Evolutionary conservation across 208 protist genomes (phyloP).

Genomic region (Wallacemonas sp.): DNA sequence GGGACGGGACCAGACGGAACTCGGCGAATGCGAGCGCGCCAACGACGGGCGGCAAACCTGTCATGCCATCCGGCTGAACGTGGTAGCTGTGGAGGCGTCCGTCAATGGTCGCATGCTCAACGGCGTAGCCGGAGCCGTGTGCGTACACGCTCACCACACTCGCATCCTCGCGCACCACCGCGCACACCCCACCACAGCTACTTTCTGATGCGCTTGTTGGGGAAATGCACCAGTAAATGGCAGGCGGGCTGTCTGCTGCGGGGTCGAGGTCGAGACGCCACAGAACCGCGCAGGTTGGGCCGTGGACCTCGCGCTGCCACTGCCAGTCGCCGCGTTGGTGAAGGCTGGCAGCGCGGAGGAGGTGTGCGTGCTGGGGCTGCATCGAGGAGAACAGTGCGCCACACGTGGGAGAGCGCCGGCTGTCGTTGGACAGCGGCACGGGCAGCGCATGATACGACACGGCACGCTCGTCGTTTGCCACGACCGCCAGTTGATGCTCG

Average conservation of each 20-base stretch:
- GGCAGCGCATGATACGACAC: neutral
- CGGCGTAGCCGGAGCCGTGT: slow-evolving; percentile 43
- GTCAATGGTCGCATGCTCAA: slow-evolving; percentile 51
- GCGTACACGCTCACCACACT: slow-evolving; percentile 42
- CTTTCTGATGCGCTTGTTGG: neutral
- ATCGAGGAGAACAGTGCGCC: slow-evolving; percentile 47
- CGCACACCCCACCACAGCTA: slow-evolving; percentile 39
- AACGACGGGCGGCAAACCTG: slow-evolving; percentile 40
- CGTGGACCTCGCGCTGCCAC: slow-evolving; percentile 34
- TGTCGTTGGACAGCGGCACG: neutral
- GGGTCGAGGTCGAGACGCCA: slow-evolving; percentile 62
- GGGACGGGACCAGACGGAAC: neutral
- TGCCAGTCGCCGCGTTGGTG: slow-evolving; percentile 33
- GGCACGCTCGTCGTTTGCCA: neutral
- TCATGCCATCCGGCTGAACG: slow-evolving; percentile 23
- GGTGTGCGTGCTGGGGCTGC: slow-evolving; percentile 28
- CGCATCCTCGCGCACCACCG: slow-evolving; percentile 71
- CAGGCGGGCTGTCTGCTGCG: slow-evolving; percentile 40
- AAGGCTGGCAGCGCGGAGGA: slow-evolving; percentile 27
- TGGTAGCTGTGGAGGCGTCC: slow-evolving; percentile 33
- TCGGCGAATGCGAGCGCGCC: slow-evolving; percentile 19
- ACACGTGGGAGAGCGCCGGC: neutral
- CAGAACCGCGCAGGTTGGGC: slow-evolving; percentile 26
- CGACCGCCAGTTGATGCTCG: neutral
- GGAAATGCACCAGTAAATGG: slow-evolving; percentile 69